phyloP scores from a whole-genome alignment of 2,329 filamentous ascomycete genomes.

The Phyllosticta paracitricarpa region DNA sequence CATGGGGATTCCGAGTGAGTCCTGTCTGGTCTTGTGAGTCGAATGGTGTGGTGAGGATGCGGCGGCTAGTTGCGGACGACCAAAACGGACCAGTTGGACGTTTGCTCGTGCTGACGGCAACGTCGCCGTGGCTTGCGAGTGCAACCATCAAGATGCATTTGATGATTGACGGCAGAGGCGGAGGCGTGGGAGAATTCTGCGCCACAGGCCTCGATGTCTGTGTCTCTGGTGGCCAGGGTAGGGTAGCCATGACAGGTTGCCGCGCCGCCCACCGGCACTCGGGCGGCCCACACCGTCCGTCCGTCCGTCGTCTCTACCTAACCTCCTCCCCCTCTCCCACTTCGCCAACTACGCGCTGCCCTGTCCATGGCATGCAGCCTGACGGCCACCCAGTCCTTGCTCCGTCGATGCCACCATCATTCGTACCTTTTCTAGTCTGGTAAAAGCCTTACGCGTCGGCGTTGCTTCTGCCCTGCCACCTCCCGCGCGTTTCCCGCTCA shows the following conservation, averaged over 20 bases:
- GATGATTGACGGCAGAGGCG: neutral
- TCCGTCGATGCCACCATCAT: neutral
- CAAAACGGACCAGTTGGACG: neutral
- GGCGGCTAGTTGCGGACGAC: neutral
- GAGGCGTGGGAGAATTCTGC: neutral
- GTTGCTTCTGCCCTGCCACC: neutral
- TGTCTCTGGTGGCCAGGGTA: neutral
- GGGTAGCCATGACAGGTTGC: neutral
- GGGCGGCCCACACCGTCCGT: neutral
- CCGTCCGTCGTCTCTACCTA: neutral
- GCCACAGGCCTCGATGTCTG: neutral
- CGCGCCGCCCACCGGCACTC: neutral
- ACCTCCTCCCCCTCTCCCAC: neutral
- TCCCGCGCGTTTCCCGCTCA: neutral
- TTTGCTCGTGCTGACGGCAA: neutral
- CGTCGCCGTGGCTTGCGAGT: neutral
- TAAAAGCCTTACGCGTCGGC: neutral
- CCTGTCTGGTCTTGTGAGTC: neutral
- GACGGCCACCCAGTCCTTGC: neutral
- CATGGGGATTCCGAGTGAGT: neutral
- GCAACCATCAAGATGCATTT: neutral
- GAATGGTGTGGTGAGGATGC: neutral
- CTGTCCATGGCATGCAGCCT: neutral
- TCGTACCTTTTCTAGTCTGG: neutral
- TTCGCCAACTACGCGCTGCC: neutral